Conservation (phyloP, 208 protist genomes). For the Trypanosoma brucei region DNA sequence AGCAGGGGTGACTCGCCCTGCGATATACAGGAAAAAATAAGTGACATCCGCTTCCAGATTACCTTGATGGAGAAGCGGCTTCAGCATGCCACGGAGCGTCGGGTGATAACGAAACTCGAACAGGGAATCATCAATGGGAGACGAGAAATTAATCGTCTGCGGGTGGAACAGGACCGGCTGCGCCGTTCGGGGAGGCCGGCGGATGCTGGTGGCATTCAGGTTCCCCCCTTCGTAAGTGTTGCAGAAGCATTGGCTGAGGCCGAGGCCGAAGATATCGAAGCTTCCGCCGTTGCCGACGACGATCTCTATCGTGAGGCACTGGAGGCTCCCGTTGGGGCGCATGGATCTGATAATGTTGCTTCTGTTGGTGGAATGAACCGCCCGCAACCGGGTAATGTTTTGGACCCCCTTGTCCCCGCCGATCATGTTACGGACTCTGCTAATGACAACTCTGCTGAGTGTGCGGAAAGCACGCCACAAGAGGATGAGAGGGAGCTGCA, state of each 20-base stretch:
- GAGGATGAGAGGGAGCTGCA: slow-evolving; percentile 26
- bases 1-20: slow-evolving; percentile 25
- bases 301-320: slow-evolving; percentile 15
- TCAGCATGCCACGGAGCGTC: slow-evolving; percentile 59
- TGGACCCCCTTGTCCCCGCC: not conserved
- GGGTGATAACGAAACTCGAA: slow-evolving; percentile 70
- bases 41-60: slow-evolving; percentile 72
- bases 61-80: slow-evolving; percentile 80
- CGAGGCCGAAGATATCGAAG: slow-evolving; percentile 15
- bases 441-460: not conserved
- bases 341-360: slow-evolving; percentile 4
- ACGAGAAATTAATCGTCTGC: slow-evolving; percentile 67
- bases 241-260: slow-evolving; percentile 69
- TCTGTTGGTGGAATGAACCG: not conserved
- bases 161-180: slow-evolving; percentile 84
- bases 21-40: slow-evolving; percentile 62
- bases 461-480: not conserved
- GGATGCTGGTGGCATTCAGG: slow-evolving; percentile 36
- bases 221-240: slow-evolving; percentile 71
- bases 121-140: slow-evolving; percentile 67
- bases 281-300: not conserved
- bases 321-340: slow-evolving; percentile 5
- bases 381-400: not conserved
- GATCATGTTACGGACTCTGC: not conserved
- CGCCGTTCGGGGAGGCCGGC: slow-evolving; percentile 55